phyloP scores from a whole-genome alignment of 768 basidiomycete species.

The Cyathus striatus region DNA sequence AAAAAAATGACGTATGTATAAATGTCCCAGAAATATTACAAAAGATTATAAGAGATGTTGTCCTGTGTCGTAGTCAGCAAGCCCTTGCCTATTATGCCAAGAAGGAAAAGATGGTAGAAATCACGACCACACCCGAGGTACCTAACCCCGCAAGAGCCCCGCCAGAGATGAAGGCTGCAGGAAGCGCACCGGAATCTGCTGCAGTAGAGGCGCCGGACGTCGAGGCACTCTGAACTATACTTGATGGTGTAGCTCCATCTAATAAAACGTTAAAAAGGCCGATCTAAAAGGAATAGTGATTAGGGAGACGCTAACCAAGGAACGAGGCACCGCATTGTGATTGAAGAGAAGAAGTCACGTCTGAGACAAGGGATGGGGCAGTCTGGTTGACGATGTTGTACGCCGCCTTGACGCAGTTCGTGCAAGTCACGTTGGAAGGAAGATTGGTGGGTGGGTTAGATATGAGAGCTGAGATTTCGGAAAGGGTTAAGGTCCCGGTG shows the following conservation, averaged over 20 bases:
- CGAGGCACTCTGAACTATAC: constrained; percentile 27
- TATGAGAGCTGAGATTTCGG: constrained; percentile 18
- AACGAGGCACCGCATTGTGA: constrained; percentile 47
- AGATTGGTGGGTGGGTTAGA: constrained; percentile 10
- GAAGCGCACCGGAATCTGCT: constrained; percentile 11
- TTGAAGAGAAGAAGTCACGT: constrained; percentile 21
- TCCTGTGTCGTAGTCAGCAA: too few relatives aligned
- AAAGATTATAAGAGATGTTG: too few relatives aligned
- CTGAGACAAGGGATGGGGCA: constrained; percentile 26
- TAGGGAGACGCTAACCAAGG: constrained; percentile 33
- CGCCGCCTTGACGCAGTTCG: constrained; percentile 46
- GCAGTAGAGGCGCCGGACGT: constrained; percentile 10
- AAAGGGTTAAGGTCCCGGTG: constrained; percentile 29
- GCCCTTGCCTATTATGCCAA: too few relatives aligned
- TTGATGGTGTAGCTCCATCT: constrained; percentile 34
- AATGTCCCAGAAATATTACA: too few relatives aligned
- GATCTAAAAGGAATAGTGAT: not conserved
- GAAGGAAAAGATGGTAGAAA: constrained; percentile 27
- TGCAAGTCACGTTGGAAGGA: constrained; percentile 40
- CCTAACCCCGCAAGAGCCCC: constrained; percentile 17
- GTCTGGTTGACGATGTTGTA: constrained; percentile 36
- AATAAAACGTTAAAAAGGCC: constrained; percentile 1
- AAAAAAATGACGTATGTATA: too few relatives aligned
- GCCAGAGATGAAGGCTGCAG: constrained; percentile 6
- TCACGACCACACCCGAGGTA: constrained; percentile 21